Evolutionary conservation across 352 stramenopile genomes (phyloP), one percentile per base, ranked within the genome.

Genomic region (Phytophthora tubulina): DNA sequence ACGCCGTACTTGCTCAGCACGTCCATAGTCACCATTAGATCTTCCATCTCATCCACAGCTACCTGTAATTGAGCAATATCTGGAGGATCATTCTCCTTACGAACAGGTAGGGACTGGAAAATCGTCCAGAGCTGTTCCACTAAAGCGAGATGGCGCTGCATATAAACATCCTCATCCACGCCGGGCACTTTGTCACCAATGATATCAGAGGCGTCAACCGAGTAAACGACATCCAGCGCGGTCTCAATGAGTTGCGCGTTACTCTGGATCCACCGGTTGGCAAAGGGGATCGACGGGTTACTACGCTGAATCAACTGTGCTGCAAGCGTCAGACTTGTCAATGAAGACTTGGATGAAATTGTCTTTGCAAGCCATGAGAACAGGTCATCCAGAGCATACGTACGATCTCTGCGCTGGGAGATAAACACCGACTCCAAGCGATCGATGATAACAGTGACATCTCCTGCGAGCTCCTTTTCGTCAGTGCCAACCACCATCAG

Each of bases 21-120:
- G 39, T 94, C 86, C 79, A 92, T 89, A 2, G 82, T 73, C 14
- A 94, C 70, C 66, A 94, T 79, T 4, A 94, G 45, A 59, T 92
- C 86, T 64, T 94, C 86, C 67, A 92, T 77, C 46, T 88, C 85
- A 45, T 94, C 86, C 13, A 92, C 83, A 39, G 84, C 75, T 15
- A 92, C 86, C 64, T 94, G 86, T 14, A 94, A 73, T 48, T 80
- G 79, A 11, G 76, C 73, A 31, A 94, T 84, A 31, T 79, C 72
- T 3, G 78, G 79, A 1, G 64, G 64, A 66, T 94, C 86, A 7
- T 81, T 75, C 13, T 81, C 73, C 42, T 86, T 94, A n/a, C 85
- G 76, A 56, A 82, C 72, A n/a, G 86, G 86, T 7, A 94, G 53
- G 1, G 86, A 91, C 74, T 94, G 85, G 39, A 94, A 92, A 45